Base-by-base conservation (phyloP, 371 early-diverging fungal species). In the Fennellomyces sp. region DNA sequence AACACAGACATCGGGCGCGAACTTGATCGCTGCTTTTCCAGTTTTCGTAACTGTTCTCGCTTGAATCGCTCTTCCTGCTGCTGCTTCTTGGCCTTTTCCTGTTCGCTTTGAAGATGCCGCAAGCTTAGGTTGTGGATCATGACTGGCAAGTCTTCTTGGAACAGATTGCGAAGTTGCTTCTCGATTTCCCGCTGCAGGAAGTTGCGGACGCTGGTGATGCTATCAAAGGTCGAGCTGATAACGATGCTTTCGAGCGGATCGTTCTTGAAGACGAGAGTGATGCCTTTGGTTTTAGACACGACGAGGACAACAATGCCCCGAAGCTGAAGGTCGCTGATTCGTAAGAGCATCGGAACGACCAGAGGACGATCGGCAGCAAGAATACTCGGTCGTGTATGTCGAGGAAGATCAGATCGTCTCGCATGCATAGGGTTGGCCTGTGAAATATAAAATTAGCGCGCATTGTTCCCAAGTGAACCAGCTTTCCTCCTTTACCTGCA, bases 191-290 rank as follows among this genome's bases (percentile, higher is more conserved):
- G 74, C 74, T 97, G 98, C 38, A 99, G 69, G 68, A 95, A 91
- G 8, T 89, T 74, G 31, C 92, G 85, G 27, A 99, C 90, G 28
- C 86, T 88, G 8, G 92, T 85, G 38, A 97, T 84, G 60, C 88
- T 85, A 65, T 97, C 99, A 66, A 99, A 99, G 0, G 97, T 96
- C 3, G 95, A 94, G 63, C 91, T 91, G 53, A 99, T 93, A 33
- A 91, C 85, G 30, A 99, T 93, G 0, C 86, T 87, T 42, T 96
- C 96, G 29, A 99, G 74, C 15, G 99, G 98, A 61, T 97, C 97
- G 65, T 95, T 97, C 66, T 97, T 96, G 70, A 99, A 97, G 5
- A 91, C 94, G 33, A 98, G 84, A 1, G 98, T 97, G 33, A 97
- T 88, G 27, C 98, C 98, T 66, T 90, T 91, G 47, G 86, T 81